Percentiles rank a stretch among this genome's conserved stretches.
Conservation (phyloP, 2,329 filamentous ascomycete species). For the Penicillium sp. region DNA sequence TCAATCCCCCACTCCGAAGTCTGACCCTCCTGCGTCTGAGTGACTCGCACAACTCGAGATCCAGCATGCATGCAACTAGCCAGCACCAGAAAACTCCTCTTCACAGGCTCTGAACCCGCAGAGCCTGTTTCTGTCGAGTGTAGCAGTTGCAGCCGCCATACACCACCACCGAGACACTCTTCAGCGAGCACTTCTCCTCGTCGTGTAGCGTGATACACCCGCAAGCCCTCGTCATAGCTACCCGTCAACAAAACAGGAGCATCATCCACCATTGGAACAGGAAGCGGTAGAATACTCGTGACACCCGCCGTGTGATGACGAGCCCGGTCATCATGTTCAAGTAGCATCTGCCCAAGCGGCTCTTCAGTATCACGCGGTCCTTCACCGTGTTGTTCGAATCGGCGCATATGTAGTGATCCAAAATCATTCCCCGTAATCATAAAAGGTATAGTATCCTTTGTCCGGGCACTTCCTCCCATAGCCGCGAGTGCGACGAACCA, state of each 20-base stretch:
- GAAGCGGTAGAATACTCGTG: constrained; percentile 74
- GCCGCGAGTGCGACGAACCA: constrained; percentile 38
- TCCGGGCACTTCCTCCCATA: constrained; percentile 4
- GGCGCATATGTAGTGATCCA: constrained; percentile 32
- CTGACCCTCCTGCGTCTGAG: constrained; percentile 15
- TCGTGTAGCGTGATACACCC: constrained; percentile 50
- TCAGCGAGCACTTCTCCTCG: constrained; percentile 57
- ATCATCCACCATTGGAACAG: constrained; percentile 38
- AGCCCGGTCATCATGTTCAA: constrained; percentile 43
- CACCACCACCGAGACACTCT: constrained; percentile 67
- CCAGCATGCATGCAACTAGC: constrained; percentile 95
- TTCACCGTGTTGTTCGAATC: constrained; percentile 24
- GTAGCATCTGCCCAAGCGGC: constrained; percentile 13
- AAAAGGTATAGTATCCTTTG: constrained; percentile 16
- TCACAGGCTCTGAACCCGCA: background rate
- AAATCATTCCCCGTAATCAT: constrained; percentile 42
- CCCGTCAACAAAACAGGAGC: constrained; percentile 69
- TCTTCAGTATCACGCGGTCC: constrained; percentile 13
- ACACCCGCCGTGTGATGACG: constrained; percentile 75
- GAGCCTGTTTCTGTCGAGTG: constrained; percentile 3
- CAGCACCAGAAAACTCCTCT: constrained; percentile 52
- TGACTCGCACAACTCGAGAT: constrained; percentile 57
- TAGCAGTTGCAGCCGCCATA: constrained; percentile 73
- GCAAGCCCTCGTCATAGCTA: constrained; percentile 82
- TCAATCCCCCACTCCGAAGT: constrained; percentile 56